Conservation (phyloP, 2,329 filamentous ascomycete species). For the Teratosphaeria epicoccoides region DNA sequence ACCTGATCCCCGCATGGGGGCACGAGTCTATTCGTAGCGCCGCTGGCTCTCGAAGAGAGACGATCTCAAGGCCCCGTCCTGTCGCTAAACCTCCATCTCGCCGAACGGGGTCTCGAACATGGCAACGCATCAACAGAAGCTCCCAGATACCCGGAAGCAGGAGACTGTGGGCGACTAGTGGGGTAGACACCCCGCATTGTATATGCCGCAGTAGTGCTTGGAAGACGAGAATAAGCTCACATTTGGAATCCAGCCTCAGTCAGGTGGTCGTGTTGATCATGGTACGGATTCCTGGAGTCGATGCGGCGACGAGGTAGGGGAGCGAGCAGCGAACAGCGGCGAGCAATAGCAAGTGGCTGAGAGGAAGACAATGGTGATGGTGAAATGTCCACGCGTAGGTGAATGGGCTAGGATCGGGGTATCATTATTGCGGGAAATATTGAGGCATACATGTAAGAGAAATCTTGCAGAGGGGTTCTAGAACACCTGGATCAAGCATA, state of each 20-base stretch:
- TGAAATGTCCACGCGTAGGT: neutral
- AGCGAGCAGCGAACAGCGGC: no score
- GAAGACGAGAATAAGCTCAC: neutral
- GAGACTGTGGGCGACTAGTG: neutral
- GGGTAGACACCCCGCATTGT: neutral
- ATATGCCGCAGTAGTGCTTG: neutral
- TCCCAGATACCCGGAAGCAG: neutral
- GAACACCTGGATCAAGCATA: no score
- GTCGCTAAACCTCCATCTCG: neutral
- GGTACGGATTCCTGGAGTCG: neutral
- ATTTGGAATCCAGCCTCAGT: neutral
- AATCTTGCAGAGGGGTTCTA: no score
- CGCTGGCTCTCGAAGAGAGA: neutral
- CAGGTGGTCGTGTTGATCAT: neutral
- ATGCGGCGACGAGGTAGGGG: neutral
- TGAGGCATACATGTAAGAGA: no score
- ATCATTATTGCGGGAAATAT: neutral
- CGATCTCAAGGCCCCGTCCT: neutral
- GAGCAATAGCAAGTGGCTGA: neutral
- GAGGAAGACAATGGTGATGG: no score
- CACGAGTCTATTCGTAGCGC: neutral
- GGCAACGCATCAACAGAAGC: neutral
- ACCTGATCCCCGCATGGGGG: neutral
- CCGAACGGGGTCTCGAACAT: neutral
- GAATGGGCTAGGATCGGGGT: neutral